Evolutionary conservation across 2,329 filamentous ascomycete species (phyloP), one percentile per base, ranked within the genome.

Genomic region (Fusarium piperis): DNA sequence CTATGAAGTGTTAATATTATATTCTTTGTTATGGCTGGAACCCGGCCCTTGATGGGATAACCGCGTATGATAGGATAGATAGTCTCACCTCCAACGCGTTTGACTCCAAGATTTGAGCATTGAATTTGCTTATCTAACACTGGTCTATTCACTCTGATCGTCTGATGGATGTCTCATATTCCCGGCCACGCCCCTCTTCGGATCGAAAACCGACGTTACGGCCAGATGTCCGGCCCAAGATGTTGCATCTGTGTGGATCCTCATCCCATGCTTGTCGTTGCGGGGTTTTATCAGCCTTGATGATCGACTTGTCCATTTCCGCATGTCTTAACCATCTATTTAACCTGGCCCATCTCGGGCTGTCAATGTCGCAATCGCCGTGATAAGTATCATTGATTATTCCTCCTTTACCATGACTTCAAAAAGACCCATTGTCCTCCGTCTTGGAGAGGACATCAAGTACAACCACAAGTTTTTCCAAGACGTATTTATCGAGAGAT

Each of bases 371-470:
- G n/a, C 7, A 52, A 33, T n/a, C 26, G 12, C 26, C 16, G 16
- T 32, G 48, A 52, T 20, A 32, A n/a, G 26, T 33, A 12, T 20
- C 26, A 15, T 52, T 23, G 18, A 20, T 18, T 16, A 36, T 55
- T 35, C 11, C 20, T 36, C 12, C 18, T 26, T 32, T n/a, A 20
- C 32, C 41, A 73, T 73, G 71, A 11, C 67, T 12, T 52, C 64
- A 12, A 65, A 44, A 20, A 73, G 74, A 6, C 71, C 72, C 0
- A 59, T 69, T 11, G 67, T 74, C 9, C 57, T 74, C 13, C 72
- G 71, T 15, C 72, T 86, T 12, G 85, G 85, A 30, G 83, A 85
- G 33, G 78, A 81, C 18, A 85, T 86, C 67, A 83, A 84, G 65
- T 85, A 85, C 75, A 85, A 86, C 65, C 79, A 82, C 41, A 79